Conservation (phyloP, 176 grass and related monocot species). For the Tillandsia leiboldiana region DNA sequence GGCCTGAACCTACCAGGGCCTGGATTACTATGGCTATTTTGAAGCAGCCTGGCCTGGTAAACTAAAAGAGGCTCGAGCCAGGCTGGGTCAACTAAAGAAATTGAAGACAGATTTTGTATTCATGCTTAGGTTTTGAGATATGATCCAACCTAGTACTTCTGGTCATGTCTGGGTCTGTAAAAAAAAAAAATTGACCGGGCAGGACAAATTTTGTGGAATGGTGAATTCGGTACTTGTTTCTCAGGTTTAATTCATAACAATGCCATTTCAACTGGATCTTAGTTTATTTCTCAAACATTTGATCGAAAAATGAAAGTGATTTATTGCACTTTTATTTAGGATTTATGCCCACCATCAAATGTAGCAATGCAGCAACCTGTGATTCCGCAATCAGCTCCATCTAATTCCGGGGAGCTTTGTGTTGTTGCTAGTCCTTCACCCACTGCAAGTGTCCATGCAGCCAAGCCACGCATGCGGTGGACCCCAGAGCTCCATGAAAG, state of each 20-base stretch:
- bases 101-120: too few relatives aligned
- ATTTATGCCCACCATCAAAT: slow-evolving; percentile 24
- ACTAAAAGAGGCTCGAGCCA: too few relatives aligned
- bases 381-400: slow-evolving; percentile 40
- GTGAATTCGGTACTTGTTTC: too few relatives aligned
- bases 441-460: slow-evolving; percentile 31
- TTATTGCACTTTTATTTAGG: slow-evolving; percentile 17
- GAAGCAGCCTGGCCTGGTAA: too few relatives aligned
- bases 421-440: slow-evolving; percentile 49
- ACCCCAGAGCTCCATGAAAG: slow-evolving; percentile 87
- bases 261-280: neutral
- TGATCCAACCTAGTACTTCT: too few relatives aligned
- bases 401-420: slow-evolving; percentile 44
- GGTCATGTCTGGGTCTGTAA: too few relatives aligned
- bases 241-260: neutral
- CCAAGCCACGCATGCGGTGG: slow-evolving; percentile 79
- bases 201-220: too few relatives aligned
- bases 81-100: too few relatives aligned
- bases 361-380: slow-evolving; percentile 25
- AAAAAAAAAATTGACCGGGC: too few relatives aligned
- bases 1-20: too few relatives aligned
- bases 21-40: too few relatives aligned
- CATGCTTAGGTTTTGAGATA: too few relatives aligned
- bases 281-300: neutral
- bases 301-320: slow-evolving; percentile 10